These are phyloP conservation scores for Solanum hybrid DNA, from an alignment of 305 asterid species.

Conservation along the genomic window DNA sequence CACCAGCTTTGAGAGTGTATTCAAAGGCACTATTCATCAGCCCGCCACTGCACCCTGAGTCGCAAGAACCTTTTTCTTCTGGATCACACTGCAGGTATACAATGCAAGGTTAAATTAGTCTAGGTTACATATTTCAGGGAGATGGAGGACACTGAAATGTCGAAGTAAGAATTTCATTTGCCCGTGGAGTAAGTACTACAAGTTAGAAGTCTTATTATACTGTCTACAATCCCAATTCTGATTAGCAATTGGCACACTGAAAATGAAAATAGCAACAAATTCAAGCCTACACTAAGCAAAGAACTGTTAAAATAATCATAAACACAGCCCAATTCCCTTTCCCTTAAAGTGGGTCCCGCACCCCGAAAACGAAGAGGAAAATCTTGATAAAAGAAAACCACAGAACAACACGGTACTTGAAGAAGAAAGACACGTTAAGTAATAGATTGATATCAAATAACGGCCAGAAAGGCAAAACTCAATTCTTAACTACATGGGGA, in stretches of 20 bases:
- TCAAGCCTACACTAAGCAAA: background rate
- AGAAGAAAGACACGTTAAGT: background rate
- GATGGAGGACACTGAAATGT: background rate
- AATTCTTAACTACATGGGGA: background rate
- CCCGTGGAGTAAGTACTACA: background rate
- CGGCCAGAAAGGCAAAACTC: background rate
- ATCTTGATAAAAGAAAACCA: background rate
- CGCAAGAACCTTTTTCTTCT: constrained; percentile 66
- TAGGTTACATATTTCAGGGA: background rate
- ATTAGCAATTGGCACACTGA: background rate
- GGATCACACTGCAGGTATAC: constrained; percentile 65
- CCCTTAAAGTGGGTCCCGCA: background rate
- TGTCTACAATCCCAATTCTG: background rate
- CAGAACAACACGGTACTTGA: background rate
- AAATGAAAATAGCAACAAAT: background rate
- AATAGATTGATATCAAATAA: background rate
- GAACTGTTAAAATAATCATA: background rate
- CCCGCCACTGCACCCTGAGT: constrained; percentile 84
- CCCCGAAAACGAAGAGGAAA: background rate
- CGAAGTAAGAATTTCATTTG: background rate
- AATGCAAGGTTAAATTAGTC: background rate
- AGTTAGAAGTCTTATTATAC: background rate
- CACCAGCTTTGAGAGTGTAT: constrained; percentile 80
- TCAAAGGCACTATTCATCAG: constrained; percentile 90
- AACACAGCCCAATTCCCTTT: background rate